Base-by-base conservation (phyloP, 2,329 filamentous ascomycete species). In the Blastomyces silverae region DNA sequence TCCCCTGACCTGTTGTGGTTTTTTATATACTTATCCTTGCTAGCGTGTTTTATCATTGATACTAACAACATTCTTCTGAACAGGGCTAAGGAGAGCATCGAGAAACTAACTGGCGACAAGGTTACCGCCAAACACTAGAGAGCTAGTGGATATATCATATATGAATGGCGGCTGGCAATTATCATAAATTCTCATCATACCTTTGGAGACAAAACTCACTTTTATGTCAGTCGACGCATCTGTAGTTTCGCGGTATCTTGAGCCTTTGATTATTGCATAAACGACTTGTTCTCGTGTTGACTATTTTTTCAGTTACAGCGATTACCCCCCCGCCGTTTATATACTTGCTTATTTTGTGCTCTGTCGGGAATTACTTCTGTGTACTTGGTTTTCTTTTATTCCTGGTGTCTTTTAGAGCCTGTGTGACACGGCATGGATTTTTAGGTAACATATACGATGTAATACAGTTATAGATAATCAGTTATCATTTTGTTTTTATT, bases 81-180 rank as follows among this genome's bases (percentile, higher is more conserved):
- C 69, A 85, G 85, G 74, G 85, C 85, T 67, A 88, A 88, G 76
- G 85, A 88, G 72, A 79, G 81, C 71, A 85, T 87, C 68, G 85
- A 87, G 79, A 86, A 85, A 78, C 75, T 85, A 71, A 88, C 85
- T 50, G 85, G 85, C 71, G 85, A 88, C 46, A 72, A 77, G 66
- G 85, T 87, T 71, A 87, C 84, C 67, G 85, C 85, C 53, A 87
- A 87, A 80, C 85, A 87, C 78, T 87, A 84, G 76, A 78, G 71
- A 73, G 72, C 71, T 73, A 34, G 28, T 1, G 11, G n/a, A 34
- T 74, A 75, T 77, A 50, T 50, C 11, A 34, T 74, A 75, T 77
- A 50, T 50, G n/a, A 8, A 22, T 13, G 48, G n/a, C 48, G 17
- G 44, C 44, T 48, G 44, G 44, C 44, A n/a, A 48, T 20, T 20